A percentile compares a stretch with the other conserved stretches of the same genome.
These are phyloP conservation scores for Cystofilobasidium bisporidii DNA, from an alignment of 768 basidiomycete genomes.

Conservation along the genomic window DNA sequence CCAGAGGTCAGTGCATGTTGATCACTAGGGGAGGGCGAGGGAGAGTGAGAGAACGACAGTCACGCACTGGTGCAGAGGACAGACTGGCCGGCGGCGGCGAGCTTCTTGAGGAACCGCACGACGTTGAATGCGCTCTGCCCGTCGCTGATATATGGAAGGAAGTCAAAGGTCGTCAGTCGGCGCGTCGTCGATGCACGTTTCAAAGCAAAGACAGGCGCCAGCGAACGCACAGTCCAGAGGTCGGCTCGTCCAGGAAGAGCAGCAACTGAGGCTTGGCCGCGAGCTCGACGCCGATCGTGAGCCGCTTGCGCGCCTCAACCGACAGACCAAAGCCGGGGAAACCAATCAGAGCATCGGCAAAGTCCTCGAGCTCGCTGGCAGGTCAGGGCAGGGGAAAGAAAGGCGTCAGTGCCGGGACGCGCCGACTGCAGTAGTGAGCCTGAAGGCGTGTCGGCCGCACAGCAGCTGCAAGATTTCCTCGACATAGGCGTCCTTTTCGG, in stretches of 20 bases:
- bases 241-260: constrained; percentile 59
- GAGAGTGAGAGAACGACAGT: no score
- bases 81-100: constrained; percentile 29
- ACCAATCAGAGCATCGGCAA: constrained; percentile 69
- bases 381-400: constrained; percentile 35
- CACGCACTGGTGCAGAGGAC: constrained; percentile 66
- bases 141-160: constrained; percentile 46
- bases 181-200: no score
- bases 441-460: constrained; percentile 68
- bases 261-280: constrained; percentile 76
- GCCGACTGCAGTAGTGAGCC: no score
- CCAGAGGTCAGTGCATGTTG: no score
- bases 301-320: constrained; percentile 66
- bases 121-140: constrained; percentile 82
- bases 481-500: constrained; percentile 65
- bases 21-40: no score
- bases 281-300: constrained; percentile 78
- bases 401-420: no score
- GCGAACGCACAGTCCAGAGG: constrained; percentile 37
- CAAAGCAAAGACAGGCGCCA: no score
- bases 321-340: constrained; percentile 47
- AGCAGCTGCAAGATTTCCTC: constrained; percentile 43
- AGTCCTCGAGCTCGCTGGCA: constrained; percentile 52
- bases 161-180: no score
- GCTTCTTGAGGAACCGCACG: constrained; percentile 43